phyloP scores from a whole-genome alignment of 2,329 filamentous ascomycete species.

The Metarhizium album region DNA sequence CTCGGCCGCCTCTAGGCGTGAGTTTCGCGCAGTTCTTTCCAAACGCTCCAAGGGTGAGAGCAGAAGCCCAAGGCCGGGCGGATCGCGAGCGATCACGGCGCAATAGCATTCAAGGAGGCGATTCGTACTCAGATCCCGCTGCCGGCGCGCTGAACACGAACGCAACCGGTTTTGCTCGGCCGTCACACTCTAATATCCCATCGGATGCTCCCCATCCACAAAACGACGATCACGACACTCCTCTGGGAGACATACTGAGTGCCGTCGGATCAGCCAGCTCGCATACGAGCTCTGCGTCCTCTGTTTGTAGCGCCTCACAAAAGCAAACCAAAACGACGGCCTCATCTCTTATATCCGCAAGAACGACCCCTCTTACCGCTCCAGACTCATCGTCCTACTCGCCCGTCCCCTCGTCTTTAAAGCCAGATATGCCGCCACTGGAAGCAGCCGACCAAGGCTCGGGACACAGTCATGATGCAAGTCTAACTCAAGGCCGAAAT shows the following conservation, averaged over 20 bases:
- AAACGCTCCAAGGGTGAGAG: slow-evolving; percentile 57
- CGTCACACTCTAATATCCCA: slow-evolving; percentile 12
- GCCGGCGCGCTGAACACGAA: slow-evolving; percentile 15
- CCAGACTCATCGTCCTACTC: slow-evolving; percentile 41
- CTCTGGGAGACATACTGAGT: slow-evolving; percentile 56
- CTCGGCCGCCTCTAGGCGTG: slow-evolving; percentile 62
- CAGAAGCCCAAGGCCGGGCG: slow-evolving; percentile 29
- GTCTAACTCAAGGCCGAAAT: slow-evolving; percentile 19
- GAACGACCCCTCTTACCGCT: slow-evolving; percentile 11
- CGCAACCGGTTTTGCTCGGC: slow-evolving; percentile 13
- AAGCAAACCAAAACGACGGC: slow-evolving; percentile 29
- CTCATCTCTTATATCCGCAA: slow-evolving; percentile 32
- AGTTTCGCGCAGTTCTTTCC: slow-evolving; percentile 83
- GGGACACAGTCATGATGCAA: slow-evolving; percentile 13
- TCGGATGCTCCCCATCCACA: slow-evolving; percentile 18
- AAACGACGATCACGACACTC: slow-evolving; percentile 46
- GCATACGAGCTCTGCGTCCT: slow-evolving; percentile 58
- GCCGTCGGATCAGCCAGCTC: slow-evolving; percentile 64
- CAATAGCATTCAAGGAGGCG: slow-evolving; percentile 12
- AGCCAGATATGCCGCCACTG: slow-evolving; percentile 44
- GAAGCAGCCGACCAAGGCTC: slow-evolving; percentile 31
- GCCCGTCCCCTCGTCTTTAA: slow-evolving; percentile 36
- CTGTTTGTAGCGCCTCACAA: slow-evolving; percentile 51
- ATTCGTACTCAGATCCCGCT: slow-evolving; percentile 14
- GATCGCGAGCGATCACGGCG: slow-evolving; percentile 21